Percentiles rank a stretch among this genome's conserved stretches.
Conservation (phyloP, 2,329 filamentous ascomycete species). For the Fusarium nurragi region DNA sequence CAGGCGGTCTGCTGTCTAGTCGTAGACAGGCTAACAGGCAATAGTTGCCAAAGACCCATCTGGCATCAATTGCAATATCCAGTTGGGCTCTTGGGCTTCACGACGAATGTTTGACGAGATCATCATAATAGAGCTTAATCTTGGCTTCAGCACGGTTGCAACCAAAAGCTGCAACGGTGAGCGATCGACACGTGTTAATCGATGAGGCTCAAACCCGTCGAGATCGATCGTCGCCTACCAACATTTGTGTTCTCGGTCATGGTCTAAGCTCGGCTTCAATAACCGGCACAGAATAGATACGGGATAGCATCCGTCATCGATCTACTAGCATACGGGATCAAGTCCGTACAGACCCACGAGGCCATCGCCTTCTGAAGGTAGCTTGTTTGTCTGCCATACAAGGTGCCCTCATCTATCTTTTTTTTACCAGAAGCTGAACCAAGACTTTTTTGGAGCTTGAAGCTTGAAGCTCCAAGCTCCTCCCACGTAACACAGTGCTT, state of each 20-base stretch:
- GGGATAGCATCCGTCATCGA: slow-evolving; percentile 9
- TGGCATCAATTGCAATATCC: slow-evolving; percentile 23
- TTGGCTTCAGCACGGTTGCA: slow-evolving; percentile 33
- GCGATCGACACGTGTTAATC: slow-evolving; percentile 14
- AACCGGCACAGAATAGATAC: neutral
- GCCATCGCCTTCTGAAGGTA: slow-evolving; percentile 2
- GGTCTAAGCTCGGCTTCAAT: slow-evolving; percentile 8
- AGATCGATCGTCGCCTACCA: slow-evolving; percentile 26
- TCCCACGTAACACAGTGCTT: slow-evolving; percentile 23
- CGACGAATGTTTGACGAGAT: slow-evolving; percentile 1
- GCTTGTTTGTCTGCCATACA: slow-evolving; percentile 7
- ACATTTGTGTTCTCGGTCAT: neutral
- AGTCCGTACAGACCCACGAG: slow-evolving; percentile 8
- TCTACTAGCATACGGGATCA: slow-evolving; percentile 17
- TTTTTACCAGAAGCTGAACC: slow-evolving; percentile 10
- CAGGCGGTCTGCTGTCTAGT: slow-evolving; percentile 25
- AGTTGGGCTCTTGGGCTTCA: slow-evolving; percentile 23
- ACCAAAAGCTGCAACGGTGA: slow-evolving; percentile 7
- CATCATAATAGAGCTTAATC: slow-evolving; percentile 3
- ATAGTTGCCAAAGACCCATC: slow-evolving; percentile 15
- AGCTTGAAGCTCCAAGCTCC: slow-evolving; percentile 5
- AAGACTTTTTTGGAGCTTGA: slow-evolving; percentile 10
- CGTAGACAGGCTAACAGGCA: neutral
- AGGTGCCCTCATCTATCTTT: slow-evolving; percentile 14
- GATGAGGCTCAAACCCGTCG: slow-evolving; percentile 33